Conservation (phyloP, 2,329 filamentous ascomycete species). For the Fusarium sp. region DNA sequence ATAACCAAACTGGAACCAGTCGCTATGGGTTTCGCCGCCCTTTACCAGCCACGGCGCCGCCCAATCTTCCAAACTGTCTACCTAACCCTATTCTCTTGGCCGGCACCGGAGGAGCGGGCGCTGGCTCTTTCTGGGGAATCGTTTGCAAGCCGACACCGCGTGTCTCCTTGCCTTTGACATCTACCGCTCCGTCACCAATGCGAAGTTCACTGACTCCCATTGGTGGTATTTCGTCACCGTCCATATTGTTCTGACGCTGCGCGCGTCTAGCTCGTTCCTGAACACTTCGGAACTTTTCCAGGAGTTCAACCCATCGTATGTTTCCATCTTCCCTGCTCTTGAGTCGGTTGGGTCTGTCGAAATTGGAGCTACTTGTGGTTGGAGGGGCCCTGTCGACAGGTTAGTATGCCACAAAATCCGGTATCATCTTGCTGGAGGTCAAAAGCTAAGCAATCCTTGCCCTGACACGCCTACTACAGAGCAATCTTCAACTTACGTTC, state of each 20-base stretch:
- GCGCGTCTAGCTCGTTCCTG: constrained; percentile 85
- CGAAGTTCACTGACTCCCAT: constrained; percentile 59
- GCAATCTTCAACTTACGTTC: constrained; percentile 68
- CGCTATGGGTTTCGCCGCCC: constrained; percentile 61
- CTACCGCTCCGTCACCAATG: constrained; percentile 55
- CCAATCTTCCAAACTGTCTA: constrained; percentile 76
- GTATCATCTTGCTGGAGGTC: background rate
- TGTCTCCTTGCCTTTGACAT: constrained; percentile 57
- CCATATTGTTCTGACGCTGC: constrained; percentile 66
- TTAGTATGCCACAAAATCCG: constrained; percentile 11
- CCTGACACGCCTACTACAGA: background rate
- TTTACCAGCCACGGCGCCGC: constrained; percentile 76
- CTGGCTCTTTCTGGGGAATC: constrained; percentile 63
- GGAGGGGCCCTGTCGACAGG: constrained; percentile 55
- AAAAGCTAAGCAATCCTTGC: background rate
- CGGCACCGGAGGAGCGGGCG: constrained; percentile 55
- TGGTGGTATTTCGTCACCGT: constrained; percentile 60
- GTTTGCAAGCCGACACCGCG: constrained; percentile 52
- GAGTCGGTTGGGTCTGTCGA: constrained; percentile 81
- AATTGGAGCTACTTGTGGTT: constrained; percentile 65
- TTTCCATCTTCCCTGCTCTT: constrained; percentile 83
- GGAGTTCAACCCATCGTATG: constrained; percentile 90
- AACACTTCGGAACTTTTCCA: constrained; percentile 93
- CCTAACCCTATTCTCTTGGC: constrained; percentile 73
- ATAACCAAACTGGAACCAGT: constrained; percentile 11